A percentile compares a stretch with the other conserved stretches of the same genome.
phyloP scores from a whole-genome alignment of 2,329 filamentous ascomycete genomes.

The Laburnicola sp. region DNA sequence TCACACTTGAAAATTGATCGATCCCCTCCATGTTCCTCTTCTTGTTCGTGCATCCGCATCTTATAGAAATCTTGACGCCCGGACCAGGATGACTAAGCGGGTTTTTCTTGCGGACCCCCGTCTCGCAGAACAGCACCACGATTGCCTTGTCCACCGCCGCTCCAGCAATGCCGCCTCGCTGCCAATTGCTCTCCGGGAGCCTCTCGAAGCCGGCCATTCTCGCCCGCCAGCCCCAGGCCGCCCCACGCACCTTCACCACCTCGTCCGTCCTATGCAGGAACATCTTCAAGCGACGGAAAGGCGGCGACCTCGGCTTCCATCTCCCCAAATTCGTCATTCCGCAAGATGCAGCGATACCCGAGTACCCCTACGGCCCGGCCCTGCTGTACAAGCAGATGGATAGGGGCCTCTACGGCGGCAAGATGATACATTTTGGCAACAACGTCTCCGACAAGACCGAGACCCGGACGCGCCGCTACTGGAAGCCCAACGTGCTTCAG shows the following conservation, averaged over 20 bases:
- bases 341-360: slow-evolving; percentile 40
- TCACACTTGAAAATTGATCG: no score
- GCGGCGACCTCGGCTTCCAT: slow-evolving; percentile 42
- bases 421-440: slow-evolving; percentile 78
- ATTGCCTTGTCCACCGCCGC: slow-evolving; percentile 7
- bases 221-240: slow-evolving; percentile 17
- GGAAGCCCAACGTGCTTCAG: slow-evolving; percentile 72
- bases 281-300: slow-evolving; percentile 32
- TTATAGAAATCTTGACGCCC: no score
- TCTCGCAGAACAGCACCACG: not conserved
- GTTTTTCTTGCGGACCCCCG: slow-evolving; percentile 7
- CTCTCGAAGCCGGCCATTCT: slow-evolving; percentile 15
- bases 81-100: no score
- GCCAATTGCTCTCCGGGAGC: slow-evolving; percentile 35
- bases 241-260: slow-evolving; percentile 35
- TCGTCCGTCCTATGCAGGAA: slow-evolving; percentile 28
- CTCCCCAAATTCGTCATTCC: slow-evolving; percentile 41
- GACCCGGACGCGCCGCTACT: slow-evolving; percentile 71
- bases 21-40: no score
- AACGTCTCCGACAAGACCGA: slow-evolving; percentile 69
- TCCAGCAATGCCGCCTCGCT: slow-evolving; percentile 33
- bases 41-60: no score
- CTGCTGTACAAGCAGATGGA: slow-evolving; percentile 79
- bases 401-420: slow-evolving; percentile 69
- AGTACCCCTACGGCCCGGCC: slow-evolving; percentile 73